Percentiles rank a stretch among this genome's conserved stretches.
Conservation (phyloP, 2,329 filamentous ascomycete species). For the Zelopaecilomyces penicillatus region DNA sequence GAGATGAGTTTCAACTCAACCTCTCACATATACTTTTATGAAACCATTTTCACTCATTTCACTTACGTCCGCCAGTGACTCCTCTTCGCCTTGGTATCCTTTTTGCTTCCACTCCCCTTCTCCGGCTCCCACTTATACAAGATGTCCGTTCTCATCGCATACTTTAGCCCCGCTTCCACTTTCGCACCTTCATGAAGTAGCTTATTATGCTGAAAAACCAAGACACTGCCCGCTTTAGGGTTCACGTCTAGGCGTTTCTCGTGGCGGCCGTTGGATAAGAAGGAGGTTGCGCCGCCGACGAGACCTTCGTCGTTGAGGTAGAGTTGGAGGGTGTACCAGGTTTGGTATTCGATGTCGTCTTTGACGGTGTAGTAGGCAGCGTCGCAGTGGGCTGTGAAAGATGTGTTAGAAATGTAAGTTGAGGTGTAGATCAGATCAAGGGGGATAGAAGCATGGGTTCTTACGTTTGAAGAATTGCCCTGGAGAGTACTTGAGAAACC, state of each 20-base stretch:
- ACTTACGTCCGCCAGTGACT: too few species aligned
- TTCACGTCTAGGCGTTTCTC: slow-evolving; percentile 42
- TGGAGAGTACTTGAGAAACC: slow-evolving; percentile 63
- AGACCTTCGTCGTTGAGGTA: slow-evolving; percentile 32
- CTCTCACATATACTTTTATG: not conserved
- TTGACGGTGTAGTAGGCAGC: slow-evolving; percentile 48
- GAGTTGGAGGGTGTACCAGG: slow-evolving; percentile 48
- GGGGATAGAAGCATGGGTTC: too few species aligned
- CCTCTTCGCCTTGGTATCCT: not conserved
- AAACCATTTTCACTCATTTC: not conserved
- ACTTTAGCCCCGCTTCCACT: slow-evolving; percentile 45
- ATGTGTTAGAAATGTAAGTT: too few species aligned
- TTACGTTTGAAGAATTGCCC: slow-evolving; percentile 63
- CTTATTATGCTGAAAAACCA: slow-evolving; percentile 49
- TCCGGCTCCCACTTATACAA: slow-evolving; percentile 32
- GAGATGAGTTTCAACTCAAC: not conserved
- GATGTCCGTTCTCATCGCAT: slow-evolving; percentile 48
- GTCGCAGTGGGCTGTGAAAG: slow-evolving; percentile 56
- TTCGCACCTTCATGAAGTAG: slow-evolving; percentile 46
- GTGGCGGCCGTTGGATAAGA: slow-evolving; percentile 34
- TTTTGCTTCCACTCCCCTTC: not conserved
- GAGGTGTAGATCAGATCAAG: too few species aligned
- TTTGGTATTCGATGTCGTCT: slow-evolving; percentile 35
- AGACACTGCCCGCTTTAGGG: slow-evolving; percentile 47
- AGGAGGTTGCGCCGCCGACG: slow-evolving; percentile 47